Conservation (phyloP, 2,329 filamentous ascomycete genomes). For the Moelleriella libera region DNA sequence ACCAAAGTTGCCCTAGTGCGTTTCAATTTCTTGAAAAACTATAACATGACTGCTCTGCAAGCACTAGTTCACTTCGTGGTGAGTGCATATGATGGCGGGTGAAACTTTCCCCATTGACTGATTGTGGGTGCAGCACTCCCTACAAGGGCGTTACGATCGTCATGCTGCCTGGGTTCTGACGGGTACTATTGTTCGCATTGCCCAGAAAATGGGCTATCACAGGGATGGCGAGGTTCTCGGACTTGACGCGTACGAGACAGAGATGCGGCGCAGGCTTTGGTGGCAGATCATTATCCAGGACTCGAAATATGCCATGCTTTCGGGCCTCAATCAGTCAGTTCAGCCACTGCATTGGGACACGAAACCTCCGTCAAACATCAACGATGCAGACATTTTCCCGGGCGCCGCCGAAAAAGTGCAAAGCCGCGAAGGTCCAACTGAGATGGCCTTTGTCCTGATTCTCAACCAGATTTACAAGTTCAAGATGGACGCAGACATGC, state of each 20-base stretch:
- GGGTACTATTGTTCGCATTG: constrained; percentile 47
- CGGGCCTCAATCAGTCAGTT: constrained; percentile 39
- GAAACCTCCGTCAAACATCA: constrained; percentile 40
- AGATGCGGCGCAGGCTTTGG: constrained; percentile 56
- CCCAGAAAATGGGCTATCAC: constrained; percentile 54
- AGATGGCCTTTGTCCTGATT: constrained; percentile 44
- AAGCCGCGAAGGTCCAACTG: constrained; percentile 41
- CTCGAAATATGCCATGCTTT: constrained; percentile 40
- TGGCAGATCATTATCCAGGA: constrained; percentile 49
- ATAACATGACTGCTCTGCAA: constrained; percentile 44
- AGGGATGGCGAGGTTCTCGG: constrained; percentile 43
- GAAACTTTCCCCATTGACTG: constrained; percentile 1
- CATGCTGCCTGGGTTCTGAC: constrained; percentile 47
- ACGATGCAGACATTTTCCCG: constrained; percentile 43
- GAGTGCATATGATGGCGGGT: constrained; percentile 5
- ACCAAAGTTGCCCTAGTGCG: constrained; percentile 34
- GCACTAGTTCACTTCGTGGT: constrained; percentile 45
- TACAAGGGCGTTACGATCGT: constrained; percentile 43
- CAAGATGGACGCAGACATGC: constrained; percentile 27
- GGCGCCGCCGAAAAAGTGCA: constrained; percentile 35
- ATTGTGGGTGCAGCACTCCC: constrained; percentile 27
- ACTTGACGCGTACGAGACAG: constrained; percentile 47
- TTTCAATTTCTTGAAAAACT: constrained; percentile 42
- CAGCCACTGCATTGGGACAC: constrained; percentile 41
- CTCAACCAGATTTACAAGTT: constrained; percentile 35